These are phyloP conservation scores for Hanseniaspora thailandica DNA, from an alignment of 805 yeast species.

Conservation along the genomic window DNA sequence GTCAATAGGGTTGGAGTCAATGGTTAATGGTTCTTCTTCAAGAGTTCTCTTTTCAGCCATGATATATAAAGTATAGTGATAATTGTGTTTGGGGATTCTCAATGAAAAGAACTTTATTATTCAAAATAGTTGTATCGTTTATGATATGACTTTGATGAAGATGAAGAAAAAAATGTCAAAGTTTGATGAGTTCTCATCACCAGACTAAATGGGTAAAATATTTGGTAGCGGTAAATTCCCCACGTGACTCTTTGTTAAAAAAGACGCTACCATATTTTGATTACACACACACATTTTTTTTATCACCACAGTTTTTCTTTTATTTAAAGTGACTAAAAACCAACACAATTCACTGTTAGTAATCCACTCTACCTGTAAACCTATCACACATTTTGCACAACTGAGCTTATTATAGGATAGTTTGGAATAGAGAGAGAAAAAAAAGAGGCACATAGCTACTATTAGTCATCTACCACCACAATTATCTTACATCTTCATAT, in stretches of 20 bases:
- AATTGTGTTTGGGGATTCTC: no score
- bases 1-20: constrained; percentile 7
- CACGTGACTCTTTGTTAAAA: no score
- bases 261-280: not conserved
- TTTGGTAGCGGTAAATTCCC: no score
- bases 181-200: no score
- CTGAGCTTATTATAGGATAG: no score
- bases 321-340: not conserved
- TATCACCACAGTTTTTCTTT: constrained; percentile 1
- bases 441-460: not conserved
- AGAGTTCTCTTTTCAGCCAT: constrained; percentile 1
- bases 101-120: no score
- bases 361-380: no score
- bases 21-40: not conserved
- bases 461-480: not conserved
- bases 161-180: not conserved
- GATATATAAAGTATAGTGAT: not conserved
- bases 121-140: not conserved
- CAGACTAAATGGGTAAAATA: no score
- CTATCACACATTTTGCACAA: no score
- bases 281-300: not conserved
- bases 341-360: no score
- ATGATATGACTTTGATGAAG: not conserved
- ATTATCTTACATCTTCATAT: not conserved
- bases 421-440: no score